Conservation (phyloP, 169 alveolate genomes). For the Eimeria sp. region DNA sequence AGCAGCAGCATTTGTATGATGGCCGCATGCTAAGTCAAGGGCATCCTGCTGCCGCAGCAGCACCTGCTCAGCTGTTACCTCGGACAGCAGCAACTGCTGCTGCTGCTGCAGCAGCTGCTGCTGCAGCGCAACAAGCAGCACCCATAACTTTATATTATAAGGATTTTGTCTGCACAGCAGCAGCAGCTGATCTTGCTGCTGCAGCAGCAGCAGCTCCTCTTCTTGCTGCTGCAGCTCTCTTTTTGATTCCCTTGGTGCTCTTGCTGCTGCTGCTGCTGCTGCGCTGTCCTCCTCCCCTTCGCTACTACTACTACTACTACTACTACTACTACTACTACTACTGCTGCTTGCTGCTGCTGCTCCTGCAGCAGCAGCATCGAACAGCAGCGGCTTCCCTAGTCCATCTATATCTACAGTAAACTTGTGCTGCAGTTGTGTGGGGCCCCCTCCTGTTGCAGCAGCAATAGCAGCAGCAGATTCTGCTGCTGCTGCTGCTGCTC, state of each 20-base stretch:
- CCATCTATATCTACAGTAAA: conserved; percentile 47
- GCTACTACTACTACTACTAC: conserved; percentile 8
- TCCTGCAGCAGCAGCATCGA: not conserved
- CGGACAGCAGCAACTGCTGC: conserved; percentile 50
- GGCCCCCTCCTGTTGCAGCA: not conserved
- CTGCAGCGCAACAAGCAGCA: conserved; percentile 62
- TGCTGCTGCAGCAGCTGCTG: conserved; percentile 62
- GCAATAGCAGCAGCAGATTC: not conserved
- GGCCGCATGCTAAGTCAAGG: conserved; percentile 47
- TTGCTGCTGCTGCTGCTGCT: no score
- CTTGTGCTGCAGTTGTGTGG: not conserved
- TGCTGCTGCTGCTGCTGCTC: conserved; percentile 13
- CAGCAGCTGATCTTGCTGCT: conserved; percentile 39
- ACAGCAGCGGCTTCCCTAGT: conserved; percentile 54
- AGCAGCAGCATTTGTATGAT: conserved; percentile 22
- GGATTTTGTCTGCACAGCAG: conserved; percentile 60
- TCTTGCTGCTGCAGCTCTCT: not conserved
- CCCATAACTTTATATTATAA: not conserved
- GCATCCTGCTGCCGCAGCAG: conserved; percentile 72
- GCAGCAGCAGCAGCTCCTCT: conserved; percentile 58
- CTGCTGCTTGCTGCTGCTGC: conserved; percentile 7
- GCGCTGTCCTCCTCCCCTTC: not conserved
- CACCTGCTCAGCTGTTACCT: conserved; percentile 30
- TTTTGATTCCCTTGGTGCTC: not conserved
- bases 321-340: conserved; percentile 1